Base-by-base conservation (phyloP, 345 rosid genomes). In the Carallia pectinifolia region DNA sequence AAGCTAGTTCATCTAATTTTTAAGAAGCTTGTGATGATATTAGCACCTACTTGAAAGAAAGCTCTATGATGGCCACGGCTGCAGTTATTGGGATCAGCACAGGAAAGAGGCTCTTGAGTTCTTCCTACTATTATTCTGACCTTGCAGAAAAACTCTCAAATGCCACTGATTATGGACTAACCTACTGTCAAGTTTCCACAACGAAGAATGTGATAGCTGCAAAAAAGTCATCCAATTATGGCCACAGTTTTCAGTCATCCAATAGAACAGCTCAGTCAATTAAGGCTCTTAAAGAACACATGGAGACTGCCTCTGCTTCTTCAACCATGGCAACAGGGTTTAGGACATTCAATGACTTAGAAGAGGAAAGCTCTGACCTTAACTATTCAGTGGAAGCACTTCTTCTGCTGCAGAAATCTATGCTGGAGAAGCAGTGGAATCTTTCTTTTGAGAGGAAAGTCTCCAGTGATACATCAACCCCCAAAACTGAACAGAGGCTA, bases 341-440 rank as follows among this genome's bases (percentile, higher is more conserved):
- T 78, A 75, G 67, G 66, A 78, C 81, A 64, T 31, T 80, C 13
- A 69, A 70, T 65, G 83, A 82, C 61, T 62, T 80, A 2, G 81
- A 76, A 70, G 91, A 76, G 76, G 91, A 81, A 62, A 71, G 61
- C 72, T 71, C 80, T 60, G 87, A 80, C 59, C 81, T 83, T 58
- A 83, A 83, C 67, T 81, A 68, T 71, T 89, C 92, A 2, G 80
- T 93, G 30, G 97, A 93, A 54, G 96, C 90, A 56, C 86, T 91
- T 37, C 87, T 93, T 31, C 70, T 93, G 80, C 78, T 93, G 68
- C 98, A 94, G 83, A 94, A 87, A 81, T 88, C 93, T 64, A 86
- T 91, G 88, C 86, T 94, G 40, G 98, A 94, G 66, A 88, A 92
- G 76, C 97, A 91, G 54, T 94, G 98, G 98, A 89, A 80, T 69